Base-by-base conservation (phyloP, 352 stramenopile species). In the Globisporangium paddicum region DNA sequence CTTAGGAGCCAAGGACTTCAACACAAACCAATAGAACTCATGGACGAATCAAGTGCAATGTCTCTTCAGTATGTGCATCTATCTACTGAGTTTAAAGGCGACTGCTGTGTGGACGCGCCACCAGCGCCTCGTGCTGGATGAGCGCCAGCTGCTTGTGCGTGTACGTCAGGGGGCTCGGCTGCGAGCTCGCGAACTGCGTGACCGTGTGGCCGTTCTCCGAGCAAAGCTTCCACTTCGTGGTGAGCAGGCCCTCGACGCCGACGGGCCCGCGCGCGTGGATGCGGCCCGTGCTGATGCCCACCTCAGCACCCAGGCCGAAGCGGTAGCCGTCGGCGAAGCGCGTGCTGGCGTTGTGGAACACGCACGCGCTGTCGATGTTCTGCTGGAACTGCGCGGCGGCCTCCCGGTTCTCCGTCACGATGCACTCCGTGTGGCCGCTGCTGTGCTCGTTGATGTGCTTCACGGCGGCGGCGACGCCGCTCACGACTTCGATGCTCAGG, bases 291-390 rank as follows among this genome's bases (percentile, higher is more conserved):
- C 89, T 98, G 62, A 99, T 98, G 13, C 97, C 97, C 37, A 99
- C 95, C 73, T 99, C 97, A 2, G 95, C 97, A 62, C 97, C 97
- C 16, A 99, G 75, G 18, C 97, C 97, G 78, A 99, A 99, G 26
- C 96, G 86, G 70, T 96, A 99, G 23, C 97, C 97, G 77, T 99
- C 96, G 21, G 96, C 92, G 62, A 94, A 95, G 18, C 93, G 87
- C 50, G 96, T 99, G 45, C 92, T 98, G 32, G 93, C 95, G 69
- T 99, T 99, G 79, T 98, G 95, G 80, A 99, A 99, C 23, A 99
- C 96, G 67, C 95, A 98, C 21, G 96, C 96, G 45, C 91, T 97
- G 86, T 98, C 96, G 13, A 99, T 85, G 62, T 84, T 75, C 54
- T 86, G 72, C 61, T 89, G 78, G 60, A 95, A 93, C 50, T 69